Evolutionary conservation across 352 stramenopile genomes (phyloP), one percentile per base, ranked within the genome.

Genomic region (Phytopythium helicoides): DNA sequence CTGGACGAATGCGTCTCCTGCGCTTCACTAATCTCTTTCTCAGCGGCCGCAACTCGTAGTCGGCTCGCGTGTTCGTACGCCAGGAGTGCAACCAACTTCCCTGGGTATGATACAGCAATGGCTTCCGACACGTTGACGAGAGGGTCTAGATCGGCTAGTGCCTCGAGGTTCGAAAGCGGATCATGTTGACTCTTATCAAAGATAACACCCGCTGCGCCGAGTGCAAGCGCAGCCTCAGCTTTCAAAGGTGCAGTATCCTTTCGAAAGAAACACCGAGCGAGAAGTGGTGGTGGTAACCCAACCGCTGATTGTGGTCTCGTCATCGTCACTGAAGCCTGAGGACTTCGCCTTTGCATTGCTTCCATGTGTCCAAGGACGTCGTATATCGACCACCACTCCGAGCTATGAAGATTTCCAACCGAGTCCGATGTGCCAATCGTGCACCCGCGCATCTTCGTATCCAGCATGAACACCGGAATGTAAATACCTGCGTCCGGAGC

Each of bases 401-500:
- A 14, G 1, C 34, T 15, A 21, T 16, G 18, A 1, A 6, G 16
- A 19, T 22, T 44, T 15, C 15, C 3, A 21, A 16, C 11, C 26
- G 9, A 60, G 11, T 25, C 61, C 5, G 9, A 33, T 47, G 18
- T 62, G 7, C 31, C 47, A 34, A 33, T 15, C 8, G 19, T 22
- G 14, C 34, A 34, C 1, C 45, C 45, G 18, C 28, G 45, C 28
- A 35, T 25, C 21, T 44, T 41, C 12, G n/a, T 16, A 16, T 31
- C 70, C 41, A 70, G 34, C 76, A 88, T 87, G 21, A 91, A 53
- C n/a, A 91, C 76, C 1, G 81, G 81, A 34, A 91, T 73, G 54
- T 87, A 91, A 7, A 91, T 61, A 0, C 81, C 81, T 0, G 74
- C 68, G 26, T 86, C 78, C 1, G 66, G 37, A 1, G 54, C 35